Percentiles rank a stretch among this genome's conserved stretches.
These are phyloP conservation scores for Jamesozyma hellenica DNA, from an alignment of 805 yeast genomes.

Conservation along the genomic window DNA sequence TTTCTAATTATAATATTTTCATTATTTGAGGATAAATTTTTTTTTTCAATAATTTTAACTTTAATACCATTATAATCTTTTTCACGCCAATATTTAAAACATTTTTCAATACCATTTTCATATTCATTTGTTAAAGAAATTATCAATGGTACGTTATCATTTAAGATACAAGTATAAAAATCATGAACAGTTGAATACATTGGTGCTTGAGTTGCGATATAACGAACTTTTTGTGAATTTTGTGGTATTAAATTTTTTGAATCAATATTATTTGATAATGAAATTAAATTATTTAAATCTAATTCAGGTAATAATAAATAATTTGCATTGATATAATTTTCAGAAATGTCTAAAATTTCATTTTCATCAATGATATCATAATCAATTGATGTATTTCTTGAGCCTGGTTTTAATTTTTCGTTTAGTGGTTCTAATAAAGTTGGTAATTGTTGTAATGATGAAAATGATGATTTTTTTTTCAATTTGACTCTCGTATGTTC, in stretches of 20 bases:
- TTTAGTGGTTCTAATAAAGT: too few relatives aligned
- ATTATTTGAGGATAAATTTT: slow-evolving; percentile 1
- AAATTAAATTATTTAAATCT: slow-evolving; percentile 1
- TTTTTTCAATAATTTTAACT: slow-evolving; percentile 21
- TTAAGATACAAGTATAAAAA: slow-evolving; percentile 71
- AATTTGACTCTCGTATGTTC: slow-evolving; percentile 76
- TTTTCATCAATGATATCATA: slow-evolving; percentile 9
- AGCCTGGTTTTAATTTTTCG: not conserved
- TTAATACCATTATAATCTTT: slow-evolving; percentile 37
- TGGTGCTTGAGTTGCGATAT: slow-evolving; percentile 91
- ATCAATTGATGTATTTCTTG: not conserved
- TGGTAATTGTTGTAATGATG: not conserved
- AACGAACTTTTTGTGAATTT: slow-evolving; percentile 32
- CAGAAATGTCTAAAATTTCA: slow-evolving; percentile 13
- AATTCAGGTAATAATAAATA: slow-evolving; percentile 35
- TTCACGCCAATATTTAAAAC: slow-evolving; percentile 70
- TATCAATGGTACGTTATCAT: slow-evolving; percentile 54
- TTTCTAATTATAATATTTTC: slow-evolving; percentile 21
- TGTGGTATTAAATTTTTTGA: not conserved
- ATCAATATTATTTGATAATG: not conserved
- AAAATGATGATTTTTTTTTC: slow-evolving; percentile 11
- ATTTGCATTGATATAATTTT: slow-evolving; percentile 82
- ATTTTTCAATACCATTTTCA: slow-evolving; percentile 73
- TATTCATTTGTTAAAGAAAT: slow-evolving; percentile 64
- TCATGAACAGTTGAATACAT: slow-evolving; percentile 61